Conservation (phyloP, 2,329 filamentous ascomycete genomes). For the Neonectria coccinea region DNA sequence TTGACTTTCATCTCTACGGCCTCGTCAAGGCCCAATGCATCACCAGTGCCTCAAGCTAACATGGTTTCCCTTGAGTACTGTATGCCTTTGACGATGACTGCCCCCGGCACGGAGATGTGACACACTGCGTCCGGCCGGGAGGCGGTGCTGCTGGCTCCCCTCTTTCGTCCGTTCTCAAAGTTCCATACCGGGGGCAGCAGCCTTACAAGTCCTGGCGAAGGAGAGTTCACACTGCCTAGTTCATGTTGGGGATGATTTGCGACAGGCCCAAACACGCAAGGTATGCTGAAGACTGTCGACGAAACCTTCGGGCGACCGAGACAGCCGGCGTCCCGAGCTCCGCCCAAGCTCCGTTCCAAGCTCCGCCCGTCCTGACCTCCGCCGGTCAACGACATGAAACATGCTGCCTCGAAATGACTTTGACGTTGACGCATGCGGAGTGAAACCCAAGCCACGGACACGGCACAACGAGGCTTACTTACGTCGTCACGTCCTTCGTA, state of each 20-base stretch:
- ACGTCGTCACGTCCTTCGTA: neutral
- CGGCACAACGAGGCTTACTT: neutral
- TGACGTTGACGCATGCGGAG: neutral
- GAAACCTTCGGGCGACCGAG: neutral
- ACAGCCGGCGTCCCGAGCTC: neutral
- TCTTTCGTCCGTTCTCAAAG: neutral
- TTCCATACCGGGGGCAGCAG: conserved; percentile 3
- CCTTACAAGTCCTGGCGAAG: neutral
- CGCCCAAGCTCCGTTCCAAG: neutral
- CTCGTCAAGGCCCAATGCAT: neutral
- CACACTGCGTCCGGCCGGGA: neutral
- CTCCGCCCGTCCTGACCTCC: neutral
- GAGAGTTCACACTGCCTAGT: neutral
- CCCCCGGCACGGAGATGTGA: neutral
- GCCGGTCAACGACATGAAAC: conserved; percentile 1
- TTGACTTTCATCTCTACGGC: neutral
- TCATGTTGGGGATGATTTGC: neutral
- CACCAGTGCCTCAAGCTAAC: conserved; percentile 1
- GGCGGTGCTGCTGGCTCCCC: conserved; percentile 6
- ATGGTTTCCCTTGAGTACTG: neutral
- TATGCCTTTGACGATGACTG: neutral
- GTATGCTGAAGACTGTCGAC: neutral
- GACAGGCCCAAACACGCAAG: neutral
- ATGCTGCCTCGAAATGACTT: neutral
- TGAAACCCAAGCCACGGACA: conserved; percentile 14